phyloP scores from a whole-genome alignment of 1,139 yeast species.

The Yamadazyma trypodendri region DNA sequence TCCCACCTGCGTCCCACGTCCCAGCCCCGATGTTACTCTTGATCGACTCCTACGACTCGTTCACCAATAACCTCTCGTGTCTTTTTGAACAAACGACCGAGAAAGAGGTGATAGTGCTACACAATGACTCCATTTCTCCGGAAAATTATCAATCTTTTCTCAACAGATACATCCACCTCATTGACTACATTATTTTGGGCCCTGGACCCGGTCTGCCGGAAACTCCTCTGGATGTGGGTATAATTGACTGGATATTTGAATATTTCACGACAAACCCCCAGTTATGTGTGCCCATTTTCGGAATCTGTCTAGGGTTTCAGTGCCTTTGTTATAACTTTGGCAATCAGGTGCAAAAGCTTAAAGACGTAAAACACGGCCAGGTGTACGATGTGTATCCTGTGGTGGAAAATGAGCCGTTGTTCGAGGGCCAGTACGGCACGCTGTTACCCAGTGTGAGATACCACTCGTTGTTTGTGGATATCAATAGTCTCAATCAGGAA shows the following conservation, averaged over 20 bases:
- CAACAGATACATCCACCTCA: conserved; percentile 39
- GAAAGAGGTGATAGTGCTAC: conserved; percentile 63
- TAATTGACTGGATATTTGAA: conserved; percentile 55
- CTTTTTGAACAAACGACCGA: conserved; percentile 57
- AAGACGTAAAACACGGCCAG: conserved; percentile 81
- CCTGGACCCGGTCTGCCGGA: conserved; percentile 97
- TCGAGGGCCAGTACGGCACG: conserved; percentile 38
- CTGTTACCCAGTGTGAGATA: conserved; percentile 67
- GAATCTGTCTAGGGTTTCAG: conserved; percentile 94
- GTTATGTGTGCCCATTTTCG: conserved; percentile 65
- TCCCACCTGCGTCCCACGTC: neutral
- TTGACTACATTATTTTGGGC: conserved; percentile 82
- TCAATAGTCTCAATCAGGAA: conserved; percentile 19
- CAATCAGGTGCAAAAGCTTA: conserved; percentile 51
- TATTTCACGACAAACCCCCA: conserved; percentile 20
- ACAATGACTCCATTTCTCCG: conserved; percentile 62
- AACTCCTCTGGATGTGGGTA: conserved; percentile 65
- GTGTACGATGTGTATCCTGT: conserved; percentile 51
- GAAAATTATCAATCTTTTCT: conserved; percentile 35
- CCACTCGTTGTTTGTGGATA: conserved; percentile 73
- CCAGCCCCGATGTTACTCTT: conserved; percentile 53
- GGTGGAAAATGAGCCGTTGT: conserved; percentile 26
- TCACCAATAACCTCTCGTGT: conserved; percentile 76
- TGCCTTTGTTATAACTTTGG: conserved; percentile 71
- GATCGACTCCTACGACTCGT: conserved; percentile 92